These are phyloP conservation scores for Yamadazyma dushanensis DNA, from an alignment of 1,139 yeast genomes.

Conservation along the genomic window DNA sequence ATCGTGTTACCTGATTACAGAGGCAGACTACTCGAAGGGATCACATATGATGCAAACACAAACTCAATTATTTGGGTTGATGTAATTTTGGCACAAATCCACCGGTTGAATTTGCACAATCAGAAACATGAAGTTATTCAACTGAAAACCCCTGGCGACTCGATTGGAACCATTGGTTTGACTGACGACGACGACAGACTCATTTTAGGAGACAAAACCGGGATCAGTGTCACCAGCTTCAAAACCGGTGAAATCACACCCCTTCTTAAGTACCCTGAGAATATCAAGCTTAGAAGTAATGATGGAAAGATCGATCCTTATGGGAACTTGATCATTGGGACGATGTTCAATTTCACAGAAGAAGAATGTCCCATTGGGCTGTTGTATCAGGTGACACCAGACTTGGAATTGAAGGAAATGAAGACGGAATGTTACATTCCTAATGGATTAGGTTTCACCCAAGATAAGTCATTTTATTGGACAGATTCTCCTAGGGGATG, in stretches of 20 bases:
- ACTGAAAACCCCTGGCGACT: slow-evolving; percentile 35
- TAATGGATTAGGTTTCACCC: slow-evolving; percentile 78
- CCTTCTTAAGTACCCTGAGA: slow-evolving; percentile 44
- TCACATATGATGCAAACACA: slow-evolving; percentile 59
- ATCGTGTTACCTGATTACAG: slow-evolving; percentile 45
- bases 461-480: slow-evolving; percentile 57
- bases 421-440: slow-evolving; percentile 48
- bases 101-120: slow-evolving; percentile 35
- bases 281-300: slow-evolving; percentile 56
- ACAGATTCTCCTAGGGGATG: slow-evolving; percentile 66
- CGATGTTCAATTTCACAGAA: slow-evolving; percentile 59
- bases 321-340: slow-evolving; percentile 71
- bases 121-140: slow-evolving; percentile 42
- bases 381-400: slow-evolving; percentile 40
- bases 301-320: slow-evolving; percentile 72
- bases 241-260: slow-evolving; percentile 40
- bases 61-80: slow-evolving; percentile 70
- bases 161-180: slow-evolving; percentile 65
- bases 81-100: slow-evolving; percentile 58
- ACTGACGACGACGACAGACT: slow-evolving; percentile 44
- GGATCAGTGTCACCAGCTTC: slow-evolving; percentile 54
- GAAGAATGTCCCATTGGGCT: slow-evolving; percentile 36
- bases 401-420: slow-evolving; percentile 34
- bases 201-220: slow-evolving; percentile 56
- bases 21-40: slow-evolving; percentile 64